Evolutionary conservation across 1,284 basidiomycete genomes (phyloP).

Genomic region (Cryptococcus amylolentus): DNA sequence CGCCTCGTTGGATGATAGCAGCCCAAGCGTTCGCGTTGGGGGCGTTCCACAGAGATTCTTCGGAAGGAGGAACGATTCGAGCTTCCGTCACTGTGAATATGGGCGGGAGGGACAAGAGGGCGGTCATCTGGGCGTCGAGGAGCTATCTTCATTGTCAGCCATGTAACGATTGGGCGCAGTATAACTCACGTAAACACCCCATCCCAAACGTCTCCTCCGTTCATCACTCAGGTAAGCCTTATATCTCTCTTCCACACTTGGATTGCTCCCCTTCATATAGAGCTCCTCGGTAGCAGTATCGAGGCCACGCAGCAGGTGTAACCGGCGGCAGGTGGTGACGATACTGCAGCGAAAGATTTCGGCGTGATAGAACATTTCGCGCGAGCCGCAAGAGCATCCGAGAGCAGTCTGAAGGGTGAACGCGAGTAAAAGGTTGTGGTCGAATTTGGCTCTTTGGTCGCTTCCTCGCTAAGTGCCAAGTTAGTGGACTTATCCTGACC

Average conservation of each 20-base stretch:
- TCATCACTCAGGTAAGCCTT: slow-evolving; percentile 34
- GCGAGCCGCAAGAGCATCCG: slow-evolving; percentile 32
- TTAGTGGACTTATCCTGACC: not conserved
- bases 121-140: slow-evolving; percentile 29
- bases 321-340: slow-evolving; percentile 27
- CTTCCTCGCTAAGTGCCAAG: slow-evolving; percentile 25
- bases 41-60: slow-evolving; percentile 29
- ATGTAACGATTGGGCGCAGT: not conserved
- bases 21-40: slow-evolving; percentile 26
- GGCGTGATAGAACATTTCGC: slow-evolving; percentile 36
- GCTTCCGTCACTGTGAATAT: slow-evolving; percentile 29
- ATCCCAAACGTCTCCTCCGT: slow-evolving; percentile 27
- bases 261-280: slow-evolving; percentile 8
- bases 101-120: slow-evolving; percentile 22
- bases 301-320: slow-evolving; percentile 26
- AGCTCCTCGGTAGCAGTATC: slow-evolving; percentile 19
- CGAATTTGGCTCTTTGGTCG: slow-evolving; percentile 37
- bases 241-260: slow-evolving; percentile 19
- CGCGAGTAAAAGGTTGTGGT: slow-evolving; percentile 24
- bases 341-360: slow-evolving; percentile 36
- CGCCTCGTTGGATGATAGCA: slow-evolving; percentile 5
- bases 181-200: slow-evolving; percentile 36
- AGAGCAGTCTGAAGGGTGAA: slow-evolving; percentile 28
- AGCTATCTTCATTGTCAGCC: slow-evolving; percentile 12
- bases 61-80: slow-evolving; percentile 24